Evolutionary conservation across 2,329 filamentous ascomycete genomes (phyloP).

Genomic region (Hortaea sp.): DNA sequence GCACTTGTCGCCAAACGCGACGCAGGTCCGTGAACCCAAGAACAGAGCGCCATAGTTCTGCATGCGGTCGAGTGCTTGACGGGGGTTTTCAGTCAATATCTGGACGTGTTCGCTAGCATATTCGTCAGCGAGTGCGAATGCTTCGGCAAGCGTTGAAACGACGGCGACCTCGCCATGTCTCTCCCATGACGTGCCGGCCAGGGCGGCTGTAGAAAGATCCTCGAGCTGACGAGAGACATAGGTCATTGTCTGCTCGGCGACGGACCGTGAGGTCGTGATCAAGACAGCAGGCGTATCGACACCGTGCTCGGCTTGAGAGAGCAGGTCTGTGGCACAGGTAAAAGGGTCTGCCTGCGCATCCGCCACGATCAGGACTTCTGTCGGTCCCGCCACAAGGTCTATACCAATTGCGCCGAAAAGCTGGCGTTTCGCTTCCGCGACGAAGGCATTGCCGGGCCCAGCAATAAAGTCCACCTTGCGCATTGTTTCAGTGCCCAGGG

Average conservation of each 20-base stretch:
- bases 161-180: too few relatives aligned
- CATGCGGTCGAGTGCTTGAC: too few relatives aligned
- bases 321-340: conserved; percentile 4
- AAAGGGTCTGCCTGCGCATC: conserved; percentile 27
- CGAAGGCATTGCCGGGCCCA: conserved; percentile 46
- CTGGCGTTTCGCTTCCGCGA: conserved; percentile 44
- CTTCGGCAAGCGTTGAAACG: too few relatives aligned
- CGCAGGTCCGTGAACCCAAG: too few relatives aligned
- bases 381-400: conserved; percentile 45
- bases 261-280: conserved; percentile 3
- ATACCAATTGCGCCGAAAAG: conserved; percentile 46
- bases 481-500: conserved; percentile 40
- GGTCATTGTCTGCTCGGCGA: conserved; percentile 1
- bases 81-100: too few relatives aligned
- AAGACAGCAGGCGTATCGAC: conserved; percentile 3
- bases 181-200: too few relatives aligned
- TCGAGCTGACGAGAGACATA: not conserved
- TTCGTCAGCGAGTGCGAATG: too few relatives aligned
- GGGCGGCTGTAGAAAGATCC: conserved; percentile 24
- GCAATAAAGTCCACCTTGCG: conserved; percentile 43
- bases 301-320: conserved; percentile 5
- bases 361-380: conserved; percentile 42
- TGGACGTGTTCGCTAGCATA: too few relatives aligned
- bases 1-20: conserved; percentile 40
- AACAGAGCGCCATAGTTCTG: too few relatives aligned